phyloP scores from a whole-genome alignment of 768 basidiomycete species.

The Lentinula aciculospora region DNA sequence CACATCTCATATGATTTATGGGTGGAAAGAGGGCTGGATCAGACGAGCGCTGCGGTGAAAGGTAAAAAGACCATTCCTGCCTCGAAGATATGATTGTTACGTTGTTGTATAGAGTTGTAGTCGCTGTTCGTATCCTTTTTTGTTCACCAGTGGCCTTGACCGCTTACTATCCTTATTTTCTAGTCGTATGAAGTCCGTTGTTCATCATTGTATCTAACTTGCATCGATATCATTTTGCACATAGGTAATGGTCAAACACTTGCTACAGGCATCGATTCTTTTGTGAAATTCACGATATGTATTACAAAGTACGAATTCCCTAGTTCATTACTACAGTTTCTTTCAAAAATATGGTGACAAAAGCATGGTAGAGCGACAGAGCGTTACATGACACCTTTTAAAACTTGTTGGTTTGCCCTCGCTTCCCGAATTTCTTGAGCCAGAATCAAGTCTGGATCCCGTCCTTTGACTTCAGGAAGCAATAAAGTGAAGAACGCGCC shows the following conservation, averaged over 20 bases:
- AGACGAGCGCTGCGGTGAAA: conserved; percentile 2
- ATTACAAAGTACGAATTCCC: too few species aligned
- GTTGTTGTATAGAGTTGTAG: background rate
- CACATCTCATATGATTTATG: conserved; percentile 1
- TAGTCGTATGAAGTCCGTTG: too few species aligned
- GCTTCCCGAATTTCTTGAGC: conserved; percentile 27
- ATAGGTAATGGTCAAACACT: too few species aligned
- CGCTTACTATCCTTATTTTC: background rate
- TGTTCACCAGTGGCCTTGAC: background rate
- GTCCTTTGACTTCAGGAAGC: conserved; percentile 43
- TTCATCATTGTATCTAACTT: too few species aligned
- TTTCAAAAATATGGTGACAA: too few species aligned
- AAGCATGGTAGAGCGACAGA: background rate
- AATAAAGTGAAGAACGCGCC: conserved; percentile 47
- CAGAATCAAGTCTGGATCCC: conserved; percentile 42
- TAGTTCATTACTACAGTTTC: too few species aligned
- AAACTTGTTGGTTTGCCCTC: background rate
- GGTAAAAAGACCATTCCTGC: background rate
- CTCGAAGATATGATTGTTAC: background rate
- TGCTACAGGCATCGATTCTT: too few species aligned
- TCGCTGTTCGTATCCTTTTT: background rate
- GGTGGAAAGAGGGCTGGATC: conserved; percentile 4
- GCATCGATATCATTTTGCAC: too few species aligned
- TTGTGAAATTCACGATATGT: too few species aligned
- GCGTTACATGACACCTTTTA: background rate